phyloP scores from a whole-genome alignment of 495 filamentous ascomycete species.

The Neurospora sp. region DNA sequence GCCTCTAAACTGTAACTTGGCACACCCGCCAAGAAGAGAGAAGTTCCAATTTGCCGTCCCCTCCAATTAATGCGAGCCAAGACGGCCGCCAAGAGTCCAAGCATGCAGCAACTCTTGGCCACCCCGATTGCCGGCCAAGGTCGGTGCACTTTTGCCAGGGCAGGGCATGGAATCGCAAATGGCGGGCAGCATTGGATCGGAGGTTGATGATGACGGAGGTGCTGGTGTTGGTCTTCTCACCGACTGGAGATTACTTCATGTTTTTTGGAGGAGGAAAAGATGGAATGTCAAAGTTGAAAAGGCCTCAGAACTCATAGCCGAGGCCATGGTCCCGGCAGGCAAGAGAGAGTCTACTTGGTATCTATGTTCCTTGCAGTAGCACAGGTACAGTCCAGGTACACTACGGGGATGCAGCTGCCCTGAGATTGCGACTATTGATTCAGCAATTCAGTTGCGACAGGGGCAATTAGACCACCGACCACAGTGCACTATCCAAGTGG shows the following conservation, averaged over 20 bases:
- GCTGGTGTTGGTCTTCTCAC: background rate
- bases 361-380: background rate
- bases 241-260: background rate
- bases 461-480: background rate
- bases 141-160: background rate
- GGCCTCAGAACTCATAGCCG: too few species aligned
- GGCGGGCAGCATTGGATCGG: background rate
- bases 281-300: background rate
- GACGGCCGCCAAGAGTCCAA: background rate
- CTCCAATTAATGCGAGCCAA: background rate
- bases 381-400: background rate
- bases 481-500: background rate
- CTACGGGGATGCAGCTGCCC: background rate
- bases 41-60: background rate
- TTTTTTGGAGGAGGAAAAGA: background rate
- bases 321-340: background rate
- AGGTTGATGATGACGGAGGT: background rate
- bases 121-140: background rate
- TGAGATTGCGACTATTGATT: background rate
- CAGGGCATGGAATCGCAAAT: background rate
- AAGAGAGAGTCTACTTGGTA: background rate
- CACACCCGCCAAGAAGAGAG: background rate
- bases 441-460: background rate
- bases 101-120: background rate
- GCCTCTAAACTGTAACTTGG: background rate